phyloP scores from a whole-genome alignment of 768 basidiomycete genomes.

The Collybia sordida region DNA sequence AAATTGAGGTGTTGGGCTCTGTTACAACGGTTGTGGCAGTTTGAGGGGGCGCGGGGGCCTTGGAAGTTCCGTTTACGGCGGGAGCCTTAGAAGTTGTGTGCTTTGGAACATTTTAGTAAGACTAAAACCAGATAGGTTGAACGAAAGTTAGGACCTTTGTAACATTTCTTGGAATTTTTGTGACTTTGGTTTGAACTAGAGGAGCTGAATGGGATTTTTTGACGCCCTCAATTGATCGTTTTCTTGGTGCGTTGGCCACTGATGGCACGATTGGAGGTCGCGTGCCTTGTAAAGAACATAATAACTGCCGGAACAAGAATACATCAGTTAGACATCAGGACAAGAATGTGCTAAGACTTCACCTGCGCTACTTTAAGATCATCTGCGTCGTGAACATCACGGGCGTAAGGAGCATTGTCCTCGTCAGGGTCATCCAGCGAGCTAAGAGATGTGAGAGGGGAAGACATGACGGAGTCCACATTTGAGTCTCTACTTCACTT shows the following conservation, averaged over 20 bases:
- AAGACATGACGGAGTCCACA: conserved; percentile 55
- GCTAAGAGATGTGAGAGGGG: conserved; percentile 73
- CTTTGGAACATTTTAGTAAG: conserved; percentile 7
- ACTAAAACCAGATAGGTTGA: background rate
- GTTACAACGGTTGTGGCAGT: conserved; percentile 24
- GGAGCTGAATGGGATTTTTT: conserved; percentile 25
- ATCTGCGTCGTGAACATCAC: conserved; percentile 36
- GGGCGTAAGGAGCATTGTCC: conserved; percentile 22
- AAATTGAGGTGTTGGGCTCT: conserved; percentile 33
- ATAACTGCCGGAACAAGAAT: conserved; percentile 26
- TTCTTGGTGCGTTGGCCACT: conserved; percentile 15
- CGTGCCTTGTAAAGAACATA: conserved; percentile 35
- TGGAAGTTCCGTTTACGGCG: conserved; percentile 12
- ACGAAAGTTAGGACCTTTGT: conserved; percentile 11
- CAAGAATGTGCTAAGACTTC: background rate
- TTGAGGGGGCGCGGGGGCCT: conserved; percentile 7
- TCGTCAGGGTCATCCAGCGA: conserved; percentile 66
- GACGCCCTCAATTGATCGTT: conserved; percentile 22
- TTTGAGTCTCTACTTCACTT: conserved; percentile 31
- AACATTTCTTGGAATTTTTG: conserved; percentile 8
- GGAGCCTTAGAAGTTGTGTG: conserved; percentile 11
- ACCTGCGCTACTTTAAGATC: conserved; percentile 65
- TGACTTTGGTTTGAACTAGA: conserved; percentile 15
- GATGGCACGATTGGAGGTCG: conserved; percentile 5
- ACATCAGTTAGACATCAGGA: background rate